These are phyloP conservation scores for Stipa capillata DNA, from an alignment of 176 grass and related monocot species.

Conservation along the genomic window DNA sequence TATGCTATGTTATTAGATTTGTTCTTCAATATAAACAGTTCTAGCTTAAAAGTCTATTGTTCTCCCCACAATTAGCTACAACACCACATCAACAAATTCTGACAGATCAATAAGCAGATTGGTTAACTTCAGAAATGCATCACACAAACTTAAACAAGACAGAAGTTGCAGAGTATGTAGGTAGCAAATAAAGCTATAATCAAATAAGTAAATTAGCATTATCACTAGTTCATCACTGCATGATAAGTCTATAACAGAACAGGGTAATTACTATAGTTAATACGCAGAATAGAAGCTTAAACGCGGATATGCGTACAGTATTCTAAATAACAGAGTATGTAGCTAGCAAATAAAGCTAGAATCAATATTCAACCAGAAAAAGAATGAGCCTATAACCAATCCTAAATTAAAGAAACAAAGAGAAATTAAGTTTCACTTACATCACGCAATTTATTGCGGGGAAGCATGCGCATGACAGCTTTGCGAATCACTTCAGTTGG, in stretches of 20 bases:
- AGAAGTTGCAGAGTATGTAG: neutral
- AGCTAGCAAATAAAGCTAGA: neutral
- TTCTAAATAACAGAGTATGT: neutral
- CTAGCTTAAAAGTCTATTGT: neutral
- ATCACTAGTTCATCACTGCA: neutral
- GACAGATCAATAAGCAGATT: neutral
- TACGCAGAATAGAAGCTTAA: neutral
- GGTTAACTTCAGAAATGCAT: neutral
- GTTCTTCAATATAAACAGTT: neutral
- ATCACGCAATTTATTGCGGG: conserved; percentile 89
- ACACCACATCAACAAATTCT: neutral
- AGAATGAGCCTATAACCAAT: neutral
- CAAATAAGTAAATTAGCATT: neutral
- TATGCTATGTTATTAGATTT: neutral
- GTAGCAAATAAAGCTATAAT: neutral
- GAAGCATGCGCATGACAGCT: conserved; percentile 96
- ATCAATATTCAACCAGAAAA: neutral
- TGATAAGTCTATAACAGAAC: too few species aligned
- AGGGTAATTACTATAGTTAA: too few species aligned
- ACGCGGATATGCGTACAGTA: neutral
- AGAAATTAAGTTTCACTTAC: conserved; percentile 46
- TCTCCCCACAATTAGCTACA: neutral
- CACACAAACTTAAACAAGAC: neutral
- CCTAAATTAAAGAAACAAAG: neutral
- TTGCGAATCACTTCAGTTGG: conserved; percentile 96